Evolutionary conservation across 371 early-diverging fungal genomes (phyloP).

Genomic region (Mucor velutinosus): DNA sequence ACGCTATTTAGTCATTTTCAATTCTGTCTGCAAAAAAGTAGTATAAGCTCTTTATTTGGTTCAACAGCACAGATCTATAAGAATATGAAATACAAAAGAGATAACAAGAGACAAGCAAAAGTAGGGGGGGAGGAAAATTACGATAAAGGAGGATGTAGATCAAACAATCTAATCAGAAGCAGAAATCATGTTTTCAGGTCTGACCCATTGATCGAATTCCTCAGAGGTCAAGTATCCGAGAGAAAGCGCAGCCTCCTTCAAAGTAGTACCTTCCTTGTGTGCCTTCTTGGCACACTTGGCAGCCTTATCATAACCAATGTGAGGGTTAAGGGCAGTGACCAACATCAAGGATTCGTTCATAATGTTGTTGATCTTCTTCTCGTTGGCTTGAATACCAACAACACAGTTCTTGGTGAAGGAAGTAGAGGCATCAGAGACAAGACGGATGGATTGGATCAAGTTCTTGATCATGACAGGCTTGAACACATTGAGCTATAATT

Average conservation of each 20-base stretch:
- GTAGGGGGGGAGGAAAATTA: background rate
- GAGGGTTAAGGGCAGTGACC: constrained; percentile 87
- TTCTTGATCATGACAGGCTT: constrained; percentile 92
- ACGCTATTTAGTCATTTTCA: background rate
- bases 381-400: constrained; percentile 80
- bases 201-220: constrained; percentile 85
- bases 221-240: constrained; percentile 77
- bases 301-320: constrained; percentile 84
- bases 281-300: constrained; percentile 88
- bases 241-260: constrained; percentile 80
- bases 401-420: constrained; percentile 89
- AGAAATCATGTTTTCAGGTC: constrained; percentile 81
- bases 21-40: constrained; percentile 3
- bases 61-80: background rate
- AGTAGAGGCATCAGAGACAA: constrained; percentile 74
- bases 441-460: constrained; percentile 77
- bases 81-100: background rate
- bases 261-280: constrained; percentile 80
- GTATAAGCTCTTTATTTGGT: background rate
- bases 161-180: constrained; percentile 15
- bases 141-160: background rate
- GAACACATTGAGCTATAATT: constrained; percentile 79
- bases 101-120: background rate
- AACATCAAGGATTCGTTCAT: constrained; percentile 84
- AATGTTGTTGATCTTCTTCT: constrained; percentile 70